Base-by-base conservation (phyloP, 306 rosid species). In the Luffa aegyptiaca region DNA sequence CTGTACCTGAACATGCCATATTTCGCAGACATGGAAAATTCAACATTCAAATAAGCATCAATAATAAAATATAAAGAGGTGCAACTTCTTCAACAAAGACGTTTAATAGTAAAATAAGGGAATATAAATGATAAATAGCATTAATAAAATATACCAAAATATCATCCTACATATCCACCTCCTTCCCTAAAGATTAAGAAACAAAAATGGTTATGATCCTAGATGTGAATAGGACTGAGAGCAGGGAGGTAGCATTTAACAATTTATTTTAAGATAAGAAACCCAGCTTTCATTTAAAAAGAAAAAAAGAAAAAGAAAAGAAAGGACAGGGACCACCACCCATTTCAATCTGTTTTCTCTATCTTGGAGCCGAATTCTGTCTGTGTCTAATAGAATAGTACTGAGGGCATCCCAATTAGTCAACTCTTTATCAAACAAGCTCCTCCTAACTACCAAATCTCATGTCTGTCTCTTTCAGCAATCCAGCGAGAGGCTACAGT, bases 1-100 rank as follows among this genome's bases (percentile, higher is more conserved):
- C 76, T 78, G 88, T 63, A 93, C 90, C 98, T 93, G 90, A 81
- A 75, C 78, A 76, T 69, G 68, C 52, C 68, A 53, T 17, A 79
- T 48, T 48, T 48, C 52, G 75, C 6, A 42, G 18, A 44, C 55
- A 69, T 69, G 14, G 26, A 69, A 20, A 44, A 44, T 69, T 41
- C 36, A 69, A 44, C 53, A 69, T 69, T 10, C 31, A 69, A 68
- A 44, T n/a, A 21, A 69, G 53, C 3, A 69, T n/a, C 36, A n/a
- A 66, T 64, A 39, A 8, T 5, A 61, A 35, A 36, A 68, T 17
- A 37, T 68, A 37, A 68, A 68, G 48, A 63, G 18, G 45, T 14
- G 2, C 31, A 39, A 17, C 74, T 39, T 41, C 44, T 68, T 68
- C 31, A 39, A 18, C 3, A 66, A 0, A 41, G 26, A 68, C 8